Evolutionary conservation across 2,329 filamentous ascomycete species (phyloP).

Genomic region (Stagonosporopsis vannaccii): DNA sequence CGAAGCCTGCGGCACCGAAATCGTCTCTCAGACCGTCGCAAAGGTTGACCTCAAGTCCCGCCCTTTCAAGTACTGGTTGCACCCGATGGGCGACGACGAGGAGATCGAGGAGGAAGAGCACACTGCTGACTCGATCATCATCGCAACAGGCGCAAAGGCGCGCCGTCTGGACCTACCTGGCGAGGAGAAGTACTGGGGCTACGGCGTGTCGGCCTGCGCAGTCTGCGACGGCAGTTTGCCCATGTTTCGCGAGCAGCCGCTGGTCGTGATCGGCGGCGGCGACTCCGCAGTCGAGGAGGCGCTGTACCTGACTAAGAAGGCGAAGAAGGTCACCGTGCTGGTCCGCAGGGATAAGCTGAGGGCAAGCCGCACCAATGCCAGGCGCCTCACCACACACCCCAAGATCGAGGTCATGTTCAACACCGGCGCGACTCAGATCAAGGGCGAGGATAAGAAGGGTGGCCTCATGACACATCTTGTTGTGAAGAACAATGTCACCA

Average conservation of each 20-base stretch:
- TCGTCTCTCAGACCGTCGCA: conserved; percentile 90
- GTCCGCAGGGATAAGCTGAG: conserved; percentile 87
- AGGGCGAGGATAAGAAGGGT: conserved; percentile 75
- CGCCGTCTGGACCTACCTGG: conserved; percentile 81
- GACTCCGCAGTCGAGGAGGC: conserved; percentile 98
- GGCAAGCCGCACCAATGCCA: conserved; percentile 91
- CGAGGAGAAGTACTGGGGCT: conserved; percentile 97
- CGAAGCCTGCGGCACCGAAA: conserved; percentile 87
- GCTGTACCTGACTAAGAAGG: conserved; percentile 97
- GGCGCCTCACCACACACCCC: conserved; percentile 78
- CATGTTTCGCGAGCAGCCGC: conserved; percentile 95
- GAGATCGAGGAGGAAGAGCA: conserved; percentile 71
- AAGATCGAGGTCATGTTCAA: conserved; percentile 94
- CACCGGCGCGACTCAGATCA: conserved; percentile 80
- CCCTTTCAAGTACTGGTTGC: conserved; percentile 86
- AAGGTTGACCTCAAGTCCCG: conserved; percentile 82
- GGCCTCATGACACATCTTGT: conserved; percentile 89
- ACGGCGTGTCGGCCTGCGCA: conserved; percentile 93
- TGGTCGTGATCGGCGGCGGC: conserved; percentile 95
- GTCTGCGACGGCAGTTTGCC: conserved; percentile 97
- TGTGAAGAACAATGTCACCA: conserved; percentile 79
- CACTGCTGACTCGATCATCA: conserved; percentile 91
- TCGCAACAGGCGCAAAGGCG: conserved; percentile 94
- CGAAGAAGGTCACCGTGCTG: conserved; percentile 90
- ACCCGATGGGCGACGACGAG: conserved; percentile 80